Base-by-base conservation (phyloP, 176 grass and related monocot genomes). In the Oryza nivara region DNA sequence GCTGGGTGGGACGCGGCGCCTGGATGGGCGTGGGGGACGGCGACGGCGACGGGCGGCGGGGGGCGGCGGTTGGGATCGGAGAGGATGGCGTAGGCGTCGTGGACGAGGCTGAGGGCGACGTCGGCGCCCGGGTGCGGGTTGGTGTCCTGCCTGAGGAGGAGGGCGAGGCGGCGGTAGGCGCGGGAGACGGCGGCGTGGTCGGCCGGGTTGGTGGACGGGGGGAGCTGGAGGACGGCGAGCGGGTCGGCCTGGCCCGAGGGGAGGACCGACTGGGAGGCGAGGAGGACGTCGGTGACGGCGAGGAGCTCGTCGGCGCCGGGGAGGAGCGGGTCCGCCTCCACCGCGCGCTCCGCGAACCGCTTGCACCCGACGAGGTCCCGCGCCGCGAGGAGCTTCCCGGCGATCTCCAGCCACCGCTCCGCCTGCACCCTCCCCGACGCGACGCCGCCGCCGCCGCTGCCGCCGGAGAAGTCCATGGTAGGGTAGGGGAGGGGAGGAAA, bases 291-390 rank as follows among this genome's bases (percentile, higher is more conserved):
- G 26, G 97, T 74, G 20, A 99, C 76, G 43, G 97, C 91, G 75
- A 99, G 92, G 80, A 99, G 83, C 63, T 93, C 88, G 89, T 99
- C 97, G 76, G 88, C 92, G 49, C 97, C 97, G 7, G 91, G 86
- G 72, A 99, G 90, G 75, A 96, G 86, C 74, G 97, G 93, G 65
- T 99, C 86, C 48, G 86, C 34, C 88, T 99, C 93, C 71, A 99
- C 84, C 44, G 93, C 93, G 56, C 92, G 93, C 84, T 99, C 97
- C 20, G 90, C 88, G 67, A 96, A 99, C 4, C 92, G 91, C 93
- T 99, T 99, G 88, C 91, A 92, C 70, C 93, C 93, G 26, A 94
- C 88, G 76, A 96, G 92, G 89, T 99, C 93, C 11, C 93, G 90
- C 26, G 90, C 93, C 2, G 66, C 40, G 73, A 99, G 90, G 36